Evolutionary conservation across 352 stramenopile genomes (phyloP).

Genomic region (Phytophthora megakarya): DNA sequence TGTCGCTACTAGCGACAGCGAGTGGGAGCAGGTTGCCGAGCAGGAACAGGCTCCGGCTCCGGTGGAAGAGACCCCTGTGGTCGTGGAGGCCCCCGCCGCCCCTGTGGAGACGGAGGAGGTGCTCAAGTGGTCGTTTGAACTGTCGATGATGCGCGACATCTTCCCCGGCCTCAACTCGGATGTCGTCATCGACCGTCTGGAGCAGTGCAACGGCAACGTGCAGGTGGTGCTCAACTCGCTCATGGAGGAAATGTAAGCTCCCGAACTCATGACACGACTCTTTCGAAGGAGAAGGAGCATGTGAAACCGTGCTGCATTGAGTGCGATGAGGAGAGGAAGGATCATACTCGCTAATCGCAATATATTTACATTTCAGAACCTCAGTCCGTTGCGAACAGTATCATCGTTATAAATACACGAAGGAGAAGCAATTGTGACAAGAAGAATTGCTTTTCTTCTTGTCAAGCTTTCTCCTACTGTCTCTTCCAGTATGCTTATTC

Average conservation of each 20-base stretch:
- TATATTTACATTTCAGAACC: constrained; percentile 37
- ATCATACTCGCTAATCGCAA: constrained; percentile 5
- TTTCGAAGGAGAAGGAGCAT: constrained; percentile 31
- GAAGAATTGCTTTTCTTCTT: too few species aligned
- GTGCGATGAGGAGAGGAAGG: constrained; percentile 17
- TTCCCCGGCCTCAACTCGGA: constrained; percentile 61
- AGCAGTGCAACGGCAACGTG: constrained; percentile 84
- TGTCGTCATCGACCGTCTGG: constrained; percentile 62
- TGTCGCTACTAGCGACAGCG: constrained; percentile 48
- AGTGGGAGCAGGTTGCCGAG: constrained; percentile 73
- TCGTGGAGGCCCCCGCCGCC: constrained; percentile 38
- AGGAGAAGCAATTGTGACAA: too few species aligned
- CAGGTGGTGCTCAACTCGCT: constrained; percentile 81
- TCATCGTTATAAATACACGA: too few species aligned
- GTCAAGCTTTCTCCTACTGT: too few species aligned
- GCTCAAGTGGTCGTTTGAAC: constrained; percentile 76
- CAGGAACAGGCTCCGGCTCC: constrained; percentile 33
- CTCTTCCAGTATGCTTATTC: too few species aligned
- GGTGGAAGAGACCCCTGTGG: constrained; percentile 43
- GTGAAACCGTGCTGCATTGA: constrained; percentile 25
- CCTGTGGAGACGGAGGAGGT: constrained; percentile 63
- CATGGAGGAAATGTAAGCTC: constrained; percentile 79
- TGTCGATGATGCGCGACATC: constrained; percentile 79
- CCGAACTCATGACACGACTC: constrained; percentile 4
- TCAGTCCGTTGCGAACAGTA: too few species aligned